Evolutionary conservation across 495 filamentous ascomycete genomes (phyloP).

Genomic region (Aspergillus incahuasiensis): DNA sequence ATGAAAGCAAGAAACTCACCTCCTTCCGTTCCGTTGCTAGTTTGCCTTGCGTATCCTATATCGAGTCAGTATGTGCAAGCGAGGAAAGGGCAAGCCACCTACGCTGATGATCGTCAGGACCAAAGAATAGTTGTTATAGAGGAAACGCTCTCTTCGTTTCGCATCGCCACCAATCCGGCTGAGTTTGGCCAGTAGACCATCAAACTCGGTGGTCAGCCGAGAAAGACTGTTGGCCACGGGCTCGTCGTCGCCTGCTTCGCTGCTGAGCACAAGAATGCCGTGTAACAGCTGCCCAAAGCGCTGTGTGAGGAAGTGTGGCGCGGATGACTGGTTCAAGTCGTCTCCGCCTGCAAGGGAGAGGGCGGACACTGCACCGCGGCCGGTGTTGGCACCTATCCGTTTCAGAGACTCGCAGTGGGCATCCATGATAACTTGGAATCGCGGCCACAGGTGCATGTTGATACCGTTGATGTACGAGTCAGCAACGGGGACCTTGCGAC

Average conservation of each 20-base stretch:
- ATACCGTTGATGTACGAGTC: constrained; percentile 93
- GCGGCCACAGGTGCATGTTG: constrained; percentile 93
- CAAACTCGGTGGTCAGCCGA: constrained; percentile 70
- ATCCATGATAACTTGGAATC: constrained; percentile 90
- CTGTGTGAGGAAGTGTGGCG: constrained; percentile 88
- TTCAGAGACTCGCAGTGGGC: constrained; percentile 83
- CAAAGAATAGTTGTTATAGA: constrained; percentile 92
- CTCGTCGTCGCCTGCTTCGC: constrained; percentile 87
- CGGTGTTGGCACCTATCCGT: constrained; percentile 48
- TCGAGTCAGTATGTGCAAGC: constrained; percentile 19
- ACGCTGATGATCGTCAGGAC: constrained; percentile 84
- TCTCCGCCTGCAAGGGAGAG: constrained; percentile 54
- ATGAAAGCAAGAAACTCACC: constrained; percentile 22
- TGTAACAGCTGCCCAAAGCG: constrained; percentile 87
- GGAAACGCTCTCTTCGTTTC: constrained; percentile 77
- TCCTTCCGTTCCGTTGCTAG: constrained; percentile 68
- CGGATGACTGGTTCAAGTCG: constrained; percentile 66
- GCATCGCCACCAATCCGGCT: constrained; percentile 65
- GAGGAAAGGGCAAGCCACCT: constrained; percentile 15
- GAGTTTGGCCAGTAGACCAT: constrained; percentile 67
- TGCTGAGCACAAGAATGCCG: constrained; percentile 73
- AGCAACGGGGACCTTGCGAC: constrained; percentile 80
- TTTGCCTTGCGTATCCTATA: constrained; percentile 68
- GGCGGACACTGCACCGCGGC: constrained; percentile 47
- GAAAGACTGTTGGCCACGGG: constrained; percentile 76